Evolutionary conservation across 2,329 filamentous ascomycete genomes (phyloP), one percentile per base, ranked within the genome.

Genomic region (Beauveria bassiana): DNA sequence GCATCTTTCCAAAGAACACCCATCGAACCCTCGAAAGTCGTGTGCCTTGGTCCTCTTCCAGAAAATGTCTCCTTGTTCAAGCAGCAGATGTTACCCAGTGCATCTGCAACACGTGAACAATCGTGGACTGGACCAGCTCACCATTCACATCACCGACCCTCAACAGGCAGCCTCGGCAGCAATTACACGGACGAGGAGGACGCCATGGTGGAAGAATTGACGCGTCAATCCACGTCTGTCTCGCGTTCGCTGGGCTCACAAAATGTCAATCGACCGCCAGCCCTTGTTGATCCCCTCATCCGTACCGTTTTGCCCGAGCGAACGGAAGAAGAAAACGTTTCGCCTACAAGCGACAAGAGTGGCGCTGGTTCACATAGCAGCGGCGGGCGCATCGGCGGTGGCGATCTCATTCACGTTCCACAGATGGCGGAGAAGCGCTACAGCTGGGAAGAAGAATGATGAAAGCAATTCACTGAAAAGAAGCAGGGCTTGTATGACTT

Each of bases 181-280:
- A 83, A 85, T 62, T 85, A 77, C 65, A 85, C 82, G 0, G 77
- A 82, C 10, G 79, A 84, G 26, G 80, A 85, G 64, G 78, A 80
- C 63, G 69, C 70, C 7, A 66, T 71, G 14, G 68, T 66, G 38
- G 68, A 69, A 43, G 70, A 71, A 58, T 61, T 71, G 46, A 66
- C 68, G 10, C 65, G 67, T 12, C 69, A 71, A 24, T 63, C 65
- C 18, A 40, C 65, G 22, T 66, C 64, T 24, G 61, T 55, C 43
- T 47, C 38, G 22, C 62, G 38, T 14, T 40, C 16, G 24, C 42
- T 34, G 49, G 54, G 42, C 49, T 26, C 60, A 53, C 40, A 53
- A 45, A 31, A 38, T 45, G 28, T 40, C n/a, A 58, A 28, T 4
- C 54, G 54, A 8, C 46, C 59, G 9, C 55, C 64, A 22, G 64